Conservation (phyloP, 768 basidiomycete genomes). For the Auricularia sp. region DNA sequence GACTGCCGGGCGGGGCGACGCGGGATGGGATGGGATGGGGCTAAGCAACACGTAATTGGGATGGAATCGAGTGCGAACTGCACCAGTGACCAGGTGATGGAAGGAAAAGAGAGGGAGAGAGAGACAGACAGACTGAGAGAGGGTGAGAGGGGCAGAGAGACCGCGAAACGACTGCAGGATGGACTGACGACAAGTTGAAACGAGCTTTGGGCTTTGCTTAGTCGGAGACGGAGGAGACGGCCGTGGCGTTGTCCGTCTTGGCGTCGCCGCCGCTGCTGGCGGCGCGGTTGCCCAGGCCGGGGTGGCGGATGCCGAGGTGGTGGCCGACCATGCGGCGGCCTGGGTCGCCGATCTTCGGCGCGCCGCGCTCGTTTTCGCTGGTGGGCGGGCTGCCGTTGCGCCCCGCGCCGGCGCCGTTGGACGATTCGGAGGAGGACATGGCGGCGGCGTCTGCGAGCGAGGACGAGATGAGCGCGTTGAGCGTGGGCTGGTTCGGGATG, state of each 20-base stretch:
- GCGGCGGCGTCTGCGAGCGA: constrained; percentile 49
- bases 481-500: constrained; percentile 72
- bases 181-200: too few species aligned
- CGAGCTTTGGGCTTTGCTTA: not conserved
- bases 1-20: too few species aligned
- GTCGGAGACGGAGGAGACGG: not conserved
- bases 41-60: not conserved
- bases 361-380: constrained; percentile 17
- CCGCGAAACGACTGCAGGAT: too few species aligned
- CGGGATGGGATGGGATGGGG: not conserved
- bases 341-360: constrained; percentile 80
- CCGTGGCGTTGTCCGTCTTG: not conserved
- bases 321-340: constrained; percentile 84
- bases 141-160: not conserved
- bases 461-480: constrained; percentile 76
- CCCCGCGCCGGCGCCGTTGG: not conserved
- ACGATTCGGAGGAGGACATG: constrained; percentile 12
- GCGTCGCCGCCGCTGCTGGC: constrained; percentile 31
- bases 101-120: not conserved
- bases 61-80: not conserved
- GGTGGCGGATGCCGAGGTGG: constrained; percentile 76
- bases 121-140: not conserved
- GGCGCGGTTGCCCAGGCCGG: constrained; percentile 53
- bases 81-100: not conserved
- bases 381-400: not conserved